Percentiles rank a stretch among this genome's conserved stretches.
These are phyloP conservation scores for Tetrastigma voinierianum DNA, from an alignment of 164 flowering plant genomes.

Conservation along the genomic window DNA sequence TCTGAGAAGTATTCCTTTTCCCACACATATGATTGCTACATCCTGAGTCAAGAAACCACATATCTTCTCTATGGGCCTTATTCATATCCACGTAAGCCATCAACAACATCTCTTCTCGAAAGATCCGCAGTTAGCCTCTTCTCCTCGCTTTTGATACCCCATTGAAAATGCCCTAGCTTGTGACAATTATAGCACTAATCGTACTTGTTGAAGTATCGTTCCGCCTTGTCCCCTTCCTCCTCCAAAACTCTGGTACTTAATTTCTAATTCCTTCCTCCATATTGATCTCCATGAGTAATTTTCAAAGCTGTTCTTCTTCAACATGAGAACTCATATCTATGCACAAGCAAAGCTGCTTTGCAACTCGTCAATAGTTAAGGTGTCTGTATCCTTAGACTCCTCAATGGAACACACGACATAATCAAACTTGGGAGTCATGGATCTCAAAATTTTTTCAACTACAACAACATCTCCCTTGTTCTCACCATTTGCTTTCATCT, in stretches of 20 bases:
- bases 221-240: slow-evolving; percentile 5
- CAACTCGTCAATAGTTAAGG: slow-evolving; percentile 14
- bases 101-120: slow-evolving; percentile 6
- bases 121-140: background rate
- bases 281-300: too few relatives aligned
- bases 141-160: slow-evolving; percentile 1
- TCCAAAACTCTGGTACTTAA: too few relatives aligned
- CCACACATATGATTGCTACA: too few relatives aligned
- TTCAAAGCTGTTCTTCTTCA: slow-evolving; percentile 16
- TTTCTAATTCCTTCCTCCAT: too few relatives aligned
- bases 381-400: slow-evolving; percentile 11
- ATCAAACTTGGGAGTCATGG: too few relatives aligned
- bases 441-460: too few relatives aligned
- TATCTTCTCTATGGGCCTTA: background rate
- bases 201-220: background rate
- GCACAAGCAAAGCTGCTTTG: slow-evolving; percentile 18
- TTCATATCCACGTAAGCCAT: slow-evolving; percentile 8
- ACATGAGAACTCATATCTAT: background rate
- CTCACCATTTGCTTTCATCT: too few relatives aligned
- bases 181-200: slow-evolving; percentile 6
- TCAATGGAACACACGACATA: too few relatives aligned
- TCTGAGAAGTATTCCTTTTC: too few relatives aligned
- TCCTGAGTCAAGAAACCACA: too few relatives aligned
- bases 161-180: slow-evolving; percentile 3
- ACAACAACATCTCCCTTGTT: too few relatives aligned